A percentile compares a stretch with the other conserved stretches of the same genome.
Conservation (phyloP, 1,284 basidiomycete genomes). For the Peniophora sp. region DNA sequence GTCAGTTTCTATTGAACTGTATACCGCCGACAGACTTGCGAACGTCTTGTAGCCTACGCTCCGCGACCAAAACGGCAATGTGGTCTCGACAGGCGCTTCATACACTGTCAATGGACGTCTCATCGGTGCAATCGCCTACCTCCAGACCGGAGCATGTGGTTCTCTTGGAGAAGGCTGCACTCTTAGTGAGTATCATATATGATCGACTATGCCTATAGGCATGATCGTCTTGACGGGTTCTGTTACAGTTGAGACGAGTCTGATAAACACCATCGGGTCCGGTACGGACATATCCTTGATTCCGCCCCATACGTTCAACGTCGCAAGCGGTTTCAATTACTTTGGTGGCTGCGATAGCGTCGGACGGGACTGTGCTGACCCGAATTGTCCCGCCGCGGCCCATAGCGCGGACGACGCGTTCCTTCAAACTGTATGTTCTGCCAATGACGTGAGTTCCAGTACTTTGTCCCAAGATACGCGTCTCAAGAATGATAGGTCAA, state of each 20-base stretch:
- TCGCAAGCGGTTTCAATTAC: slow-evolving; percentile 14
- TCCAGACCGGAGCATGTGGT: slow-evolving; percentile 7
- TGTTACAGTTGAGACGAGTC: slow-evolving; percentile 15
- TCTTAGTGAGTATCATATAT: no score
- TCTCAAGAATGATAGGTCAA: slow-evolving; percentile 9
- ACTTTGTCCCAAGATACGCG: background rate
- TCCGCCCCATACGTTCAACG: background rate
- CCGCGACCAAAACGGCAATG: background rate
- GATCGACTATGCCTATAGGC: no score
- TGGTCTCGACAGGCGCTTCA: background rate
- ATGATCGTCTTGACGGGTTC: no score
- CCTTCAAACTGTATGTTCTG: slow-evolving; percentile 19
- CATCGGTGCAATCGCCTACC: background rate
- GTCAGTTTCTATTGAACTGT: background rate
- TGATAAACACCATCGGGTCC: slow-evolving; percentile 8
- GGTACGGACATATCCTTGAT: background rate
- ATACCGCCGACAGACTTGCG: no score
- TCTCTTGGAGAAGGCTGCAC: slow-evolving; percentile 17
- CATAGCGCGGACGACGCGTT: slow-evolving; percentile 17
- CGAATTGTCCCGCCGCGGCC: slow-evolving; percentile 6
- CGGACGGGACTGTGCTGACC: slow-evolving; percentile 3
- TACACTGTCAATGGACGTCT: background rate
- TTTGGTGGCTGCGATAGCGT: slow-evolving; percentile 5
- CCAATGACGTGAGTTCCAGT: slow-evolving; percentile 12
- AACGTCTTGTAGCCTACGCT: background rate